phyloP scores from a whole-genome alignment of 2,329 filamentous ascomycete species.

The Paecilomyces dactylethromorphus region DNA sequence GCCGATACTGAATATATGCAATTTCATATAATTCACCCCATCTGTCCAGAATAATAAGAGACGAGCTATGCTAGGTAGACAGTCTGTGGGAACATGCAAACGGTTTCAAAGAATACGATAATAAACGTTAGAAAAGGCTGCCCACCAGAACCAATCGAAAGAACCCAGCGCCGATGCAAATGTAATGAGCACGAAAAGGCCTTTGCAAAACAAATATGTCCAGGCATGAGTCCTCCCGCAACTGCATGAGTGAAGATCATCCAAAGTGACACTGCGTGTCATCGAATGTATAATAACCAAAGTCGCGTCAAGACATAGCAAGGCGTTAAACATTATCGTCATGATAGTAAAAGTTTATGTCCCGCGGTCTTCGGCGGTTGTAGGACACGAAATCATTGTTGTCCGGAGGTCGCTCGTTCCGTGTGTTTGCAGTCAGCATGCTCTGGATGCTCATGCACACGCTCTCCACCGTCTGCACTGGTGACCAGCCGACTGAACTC shows the following conservation, averaged over 20 bases:
- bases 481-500: slow-evolving; percentile 83
- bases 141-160: background rate
- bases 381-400: slow-evolving; percentile 82
- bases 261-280: background rate
- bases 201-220: background rate
- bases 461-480: slow-evolving; percentile 93
- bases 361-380: slow-evolving; percentile 71
- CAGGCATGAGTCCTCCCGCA: background rate
- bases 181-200: background rate
- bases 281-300: background rate
- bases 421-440: slow-evolving; percentile 93
- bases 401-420: slow-evolving; percentile 82
- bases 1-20: background rate
- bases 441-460: slow-evolving; percentile 96
- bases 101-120: background rate
- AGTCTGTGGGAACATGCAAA: background rate
- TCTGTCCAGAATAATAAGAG: background rate
- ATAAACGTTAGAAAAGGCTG: background rate
- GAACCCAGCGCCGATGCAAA: background rate
- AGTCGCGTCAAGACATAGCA: background rate
- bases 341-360: slow-evolving; percentile 92
- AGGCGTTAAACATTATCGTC: slow-evolving; percentile 65
- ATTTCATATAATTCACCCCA: background rate
- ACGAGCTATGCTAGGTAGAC: background rate
- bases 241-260: background rate